phyloP scores from a whole-genome alignment of 768 basidiomycete species.

The Filobasidium wieringae region DNA sequence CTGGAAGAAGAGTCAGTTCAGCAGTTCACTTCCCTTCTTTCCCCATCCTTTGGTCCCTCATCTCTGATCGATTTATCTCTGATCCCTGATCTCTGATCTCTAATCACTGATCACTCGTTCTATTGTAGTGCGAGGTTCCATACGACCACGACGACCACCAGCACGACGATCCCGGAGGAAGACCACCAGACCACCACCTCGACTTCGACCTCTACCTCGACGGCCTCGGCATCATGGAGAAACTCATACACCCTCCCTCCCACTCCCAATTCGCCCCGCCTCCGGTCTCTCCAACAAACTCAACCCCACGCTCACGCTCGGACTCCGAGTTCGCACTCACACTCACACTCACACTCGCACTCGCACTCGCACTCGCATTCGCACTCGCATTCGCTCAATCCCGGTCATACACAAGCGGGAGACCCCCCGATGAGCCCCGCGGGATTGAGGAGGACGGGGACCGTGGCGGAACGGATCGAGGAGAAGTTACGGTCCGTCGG shows the following conservation, averaged over 20 bases:
- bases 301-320: background rate
- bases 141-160: too few species aligned
- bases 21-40: background rate
- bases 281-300: constrained; percentile 32
- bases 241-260: constrained; percentile 1
- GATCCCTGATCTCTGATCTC: too few species aligned
- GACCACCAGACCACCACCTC: background rate
- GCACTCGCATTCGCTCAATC: background rate
- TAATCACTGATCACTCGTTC: too few species aligned
- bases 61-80: too few species aligned
- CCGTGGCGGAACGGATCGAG: constrained; percentile 76
- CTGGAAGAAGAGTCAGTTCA: constrained; percentile 77
- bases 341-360: constrained; percentile 5
- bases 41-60: too few species aligned
- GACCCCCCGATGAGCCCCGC: constrained; percentile 8
- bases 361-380: constrained; percentile 1
- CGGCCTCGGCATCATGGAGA: background rate
- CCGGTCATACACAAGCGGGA: background rate
- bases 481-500: constrained; percentile 51
- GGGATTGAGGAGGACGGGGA: constrained; percentile 50
- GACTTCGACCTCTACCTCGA: background rate
- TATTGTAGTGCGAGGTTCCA: too few species aligned
- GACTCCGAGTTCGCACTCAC: background rate
- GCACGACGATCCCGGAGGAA: background rate
- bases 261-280: constrained; percentile 82